Evolutionary conservation across 352 stramenopile genomes (phyloP).

Genomic region (Globisporangium nodosum): DNA sequence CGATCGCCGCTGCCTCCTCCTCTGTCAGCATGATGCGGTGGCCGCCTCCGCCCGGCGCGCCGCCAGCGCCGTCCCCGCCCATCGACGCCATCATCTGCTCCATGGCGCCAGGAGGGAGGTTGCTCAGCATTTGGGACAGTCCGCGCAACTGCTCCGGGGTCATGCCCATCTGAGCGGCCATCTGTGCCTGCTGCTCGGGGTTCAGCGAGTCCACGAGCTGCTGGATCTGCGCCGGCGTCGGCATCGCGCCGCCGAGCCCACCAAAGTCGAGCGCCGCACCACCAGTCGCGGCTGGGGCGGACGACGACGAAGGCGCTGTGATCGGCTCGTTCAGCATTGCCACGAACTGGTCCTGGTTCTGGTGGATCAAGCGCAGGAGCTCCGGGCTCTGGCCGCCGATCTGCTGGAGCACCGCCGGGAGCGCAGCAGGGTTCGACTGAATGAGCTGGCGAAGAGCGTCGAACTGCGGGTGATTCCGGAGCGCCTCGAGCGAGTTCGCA

Average conservation of each 20-base stretch:
- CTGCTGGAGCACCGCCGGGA: slow-evolving; percentile 80
- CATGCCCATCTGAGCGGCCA: slow-evolving; percentile 85
- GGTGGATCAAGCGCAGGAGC: slow-evolving; percentile 77
- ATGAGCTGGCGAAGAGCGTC: slow-evolving; percentile 76
- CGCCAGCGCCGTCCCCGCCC: slow-evolving; percentile 38
- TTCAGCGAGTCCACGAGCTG: slow-evolving; percentile 72
- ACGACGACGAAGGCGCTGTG: slow-evolving; percentile 33
- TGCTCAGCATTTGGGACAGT: slow-evolving; percentile 84
- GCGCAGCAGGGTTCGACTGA: slow-evolving; percentile 74
- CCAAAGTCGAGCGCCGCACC: slow-evolving; percentile 48
- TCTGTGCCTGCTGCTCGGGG: slow-evolving; percentile 72
- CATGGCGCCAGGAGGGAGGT: slow-evolving; percentile 73
- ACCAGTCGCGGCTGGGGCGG: slow-evolving; percentile 17
- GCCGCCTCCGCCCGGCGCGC: slow-evolving; percentile 25
- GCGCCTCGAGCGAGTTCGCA: slow-evolving; percentile 58
- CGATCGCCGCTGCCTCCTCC: slow-evolving; percentile 71
- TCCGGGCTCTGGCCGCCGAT: slow-evolving; percentile 82
- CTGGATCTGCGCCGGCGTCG: slow-evolving; percentile 81
- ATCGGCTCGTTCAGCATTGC: slow-evolving; percentile 87
- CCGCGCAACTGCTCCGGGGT: slow-evolving; percentile 79
- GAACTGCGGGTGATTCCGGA: slow-evolving; percentile 84
- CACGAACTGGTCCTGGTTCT: slow-evolving; percentile 85
- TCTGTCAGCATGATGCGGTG: slow-evolving; percentile 77
- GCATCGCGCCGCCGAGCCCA: slow-evolving; percentile 42
- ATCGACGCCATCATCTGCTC: slow-evolving; percentile 87